Base-by-base conservation (phyloP, 495 filamentous ascomycete genomes). In the Thozetella sp. region DNA sequence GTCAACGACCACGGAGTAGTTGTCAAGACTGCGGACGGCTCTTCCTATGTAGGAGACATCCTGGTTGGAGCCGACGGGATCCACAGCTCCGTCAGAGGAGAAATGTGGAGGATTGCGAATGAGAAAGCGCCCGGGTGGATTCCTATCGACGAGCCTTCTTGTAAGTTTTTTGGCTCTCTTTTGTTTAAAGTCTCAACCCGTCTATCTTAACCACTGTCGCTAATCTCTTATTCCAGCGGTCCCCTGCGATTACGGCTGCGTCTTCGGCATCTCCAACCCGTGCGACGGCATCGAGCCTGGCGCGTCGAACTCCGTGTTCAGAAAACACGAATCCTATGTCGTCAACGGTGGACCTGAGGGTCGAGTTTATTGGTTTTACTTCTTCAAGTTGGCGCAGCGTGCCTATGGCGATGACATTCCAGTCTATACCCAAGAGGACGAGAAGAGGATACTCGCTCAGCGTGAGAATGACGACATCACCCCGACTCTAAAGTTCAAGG, bases 41-140 rank as follows among this genome's bases (percentile, higher is more conserved):
- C 62, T 24, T 55, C 66, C 1, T 71, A 68, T 56, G 51, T 61
- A 13, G 82, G 81, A 1, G 67, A 72, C 55, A 65, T 84, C 34
- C 70, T 86, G 24, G 65, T 85, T 23, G 83, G 81, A 9, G 76
- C 73, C 12, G 83, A 84, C 61, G 81, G 83, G 24, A 72, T 80
- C 30, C 76, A 80, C 60, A 78, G 74, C 27, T 63, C 71, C n/a
- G 70, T 76, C 11, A 71, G 80, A 2, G 59, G 73, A 22, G 71
- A 72, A 53, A 75, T 85, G 60, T 70, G 74, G 65, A 62, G 66
- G 9, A 56, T 71, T n/a, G n/a, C n/a, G n/a, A n/a, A n/a, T n/a
- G n/a, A n/a, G n/a, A n/a, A n/a, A n/a, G n/a, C n/a, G n/a, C n/a
- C n/a, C n/a, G n/a, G n/a, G n/a, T n/a, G n/a, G n/a, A n/a, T n/a